Evolutionary conservation across 257 asterid species (phyloP), one percentile per base, ranked within the genome.

Genomic region (Solanum sejunctum): DNA sequence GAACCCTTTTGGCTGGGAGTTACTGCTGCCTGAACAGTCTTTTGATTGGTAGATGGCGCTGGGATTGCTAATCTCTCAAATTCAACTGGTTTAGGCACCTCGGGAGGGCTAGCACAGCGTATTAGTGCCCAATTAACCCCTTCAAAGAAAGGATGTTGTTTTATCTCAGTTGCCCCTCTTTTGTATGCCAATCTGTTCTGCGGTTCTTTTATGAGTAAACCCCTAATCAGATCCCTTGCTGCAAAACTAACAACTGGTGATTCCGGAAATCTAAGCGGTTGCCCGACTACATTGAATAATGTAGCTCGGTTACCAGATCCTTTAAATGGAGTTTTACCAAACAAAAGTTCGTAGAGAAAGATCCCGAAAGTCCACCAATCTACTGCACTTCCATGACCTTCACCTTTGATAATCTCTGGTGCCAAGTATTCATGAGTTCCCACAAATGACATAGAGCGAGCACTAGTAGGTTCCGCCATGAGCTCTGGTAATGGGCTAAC

Each of bases 351-450:
- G 17, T 84, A 89, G 2, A 89, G 84, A 84, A 89, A 89, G 77
- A 89, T 89, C 32, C 90, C 92, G 11, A 88, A 86, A 81, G 92
- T 87, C 90, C 92, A 89, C 92, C 92, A 89, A 71, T 89, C 92
- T 57, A 89, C 92, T 6, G 92, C 90, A 71, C 90, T 89, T 54
- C 92, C 92, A 63, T 89, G 92, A 39, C 92, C 92, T 60, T 89
- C 92, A 17, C 92, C 92, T 86, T 89, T 89, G 83, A 89, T 87
- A 23, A 89, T 89, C 83, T 89, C 91, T 10, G 91, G 91, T 23
- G 91, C 91, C 82, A 89, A 71, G 84, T 89, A 89, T 55, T 89
- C 92, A 17, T 89, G 92, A 20, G 92, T 89, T 55, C 92, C 92
- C 7, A 89, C 90, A 52, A 89, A 89, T 58, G 92, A 89, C 92